A percentile compares a stretch with the other conserved stretches of the same genome.
phyloP scores from a whole-genome alignment of 306 rosid species.

The Cucurbita argyrosperma region DNA sequence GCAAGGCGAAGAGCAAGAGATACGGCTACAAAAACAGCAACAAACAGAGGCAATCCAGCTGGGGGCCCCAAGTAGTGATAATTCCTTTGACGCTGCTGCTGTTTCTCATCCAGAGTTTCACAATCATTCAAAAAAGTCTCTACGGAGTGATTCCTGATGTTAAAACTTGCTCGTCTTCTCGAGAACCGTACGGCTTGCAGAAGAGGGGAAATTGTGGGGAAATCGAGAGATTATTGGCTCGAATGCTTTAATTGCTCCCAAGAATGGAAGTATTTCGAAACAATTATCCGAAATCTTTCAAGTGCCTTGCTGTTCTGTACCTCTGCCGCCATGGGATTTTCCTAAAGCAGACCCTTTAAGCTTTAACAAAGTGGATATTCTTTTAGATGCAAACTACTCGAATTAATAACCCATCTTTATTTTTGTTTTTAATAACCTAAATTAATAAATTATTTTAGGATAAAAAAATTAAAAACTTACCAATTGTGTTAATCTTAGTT shows the following conservation, averaged over 20 bases:
- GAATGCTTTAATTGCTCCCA: background rate
- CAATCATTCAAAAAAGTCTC: background rate
- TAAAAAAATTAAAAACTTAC: too few relatives aligned
- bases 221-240: background rate
- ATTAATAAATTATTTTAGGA: too few relatives aligned
- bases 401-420: too few relatives aligned
- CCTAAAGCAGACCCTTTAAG: background rate
- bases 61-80: conserved; percentile 1
- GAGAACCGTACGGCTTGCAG: background rate
- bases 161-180: background rate
- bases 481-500: too few relatives aligned
- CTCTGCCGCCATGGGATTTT: background rate
- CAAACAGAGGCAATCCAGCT: conserved; percentile 3
- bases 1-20: background rate
- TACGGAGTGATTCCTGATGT: background rate
- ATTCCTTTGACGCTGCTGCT: background rate
- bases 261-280: background rate
- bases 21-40: conserved; percentile 4
- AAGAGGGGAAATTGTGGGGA: background rate
- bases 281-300: background rate
- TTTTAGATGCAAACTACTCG: background rate
- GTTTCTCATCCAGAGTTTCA: conserved; percentile 6
- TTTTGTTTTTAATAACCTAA: too few relatives aligned
- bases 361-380: background rate
- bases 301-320: background rate